phyloP scores from a whole-genome alignment of 2,329 filamentous ascomycete genomes.

The Fusarium sublunatum region DNA sequence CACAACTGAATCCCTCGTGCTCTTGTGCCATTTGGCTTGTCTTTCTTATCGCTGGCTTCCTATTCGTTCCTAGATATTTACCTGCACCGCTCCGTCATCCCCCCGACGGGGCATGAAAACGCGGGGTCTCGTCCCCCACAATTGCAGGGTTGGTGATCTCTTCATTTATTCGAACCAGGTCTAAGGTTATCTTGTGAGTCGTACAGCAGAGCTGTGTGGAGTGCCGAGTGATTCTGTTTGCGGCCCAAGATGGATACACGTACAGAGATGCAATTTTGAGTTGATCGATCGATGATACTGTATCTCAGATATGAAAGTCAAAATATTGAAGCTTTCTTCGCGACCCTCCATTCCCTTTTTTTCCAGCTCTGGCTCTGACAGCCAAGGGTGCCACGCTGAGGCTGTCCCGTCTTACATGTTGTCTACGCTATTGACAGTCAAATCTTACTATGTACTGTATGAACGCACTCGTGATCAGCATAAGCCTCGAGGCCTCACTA shows the following conservation, averaged over 20 bases:
- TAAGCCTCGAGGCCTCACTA: constrained; percentile 11
- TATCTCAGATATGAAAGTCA: constrained; percentile 23
- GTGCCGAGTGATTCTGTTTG: constrained; percentile 4
- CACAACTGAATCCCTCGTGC: constrained; percentile 31
- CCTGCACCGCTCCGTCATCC: constrained; percentile 41
- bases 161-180: constrained; percentile 11
- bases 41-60: constrained; percentile 41
- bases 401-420: constrained; percentile 24
- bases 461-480: constrained; percentile 23
- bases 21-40: constrained; percentile 32
- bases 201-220: constrained; percentile 15
- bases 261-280: neutral
- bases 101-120: constrained; percentile 33
- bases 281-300: constrained; percentile 12
- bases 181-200: constrained; percentile 13
- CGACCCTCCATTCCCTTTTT: neutral
- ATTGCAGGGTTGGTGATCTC: constrained; percentile 36
- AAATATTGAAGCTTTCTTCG: constrained; percentile 4
- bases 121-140: constrained; percentile 44
- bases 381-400: constrained; percentile 19
- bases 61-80: constrained; percentile 38
- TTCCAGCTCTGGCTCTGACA: constrained; percentile 9
- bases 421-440: constrained; percentile 8
- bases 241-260: neutral
- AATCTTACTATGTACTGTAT: neutral